These are phyloP conservation scores for Fusarium poae DNA, from an alignment of 2,329 filamentous ascomycete species.

Conservation along the genomic window DNA sequence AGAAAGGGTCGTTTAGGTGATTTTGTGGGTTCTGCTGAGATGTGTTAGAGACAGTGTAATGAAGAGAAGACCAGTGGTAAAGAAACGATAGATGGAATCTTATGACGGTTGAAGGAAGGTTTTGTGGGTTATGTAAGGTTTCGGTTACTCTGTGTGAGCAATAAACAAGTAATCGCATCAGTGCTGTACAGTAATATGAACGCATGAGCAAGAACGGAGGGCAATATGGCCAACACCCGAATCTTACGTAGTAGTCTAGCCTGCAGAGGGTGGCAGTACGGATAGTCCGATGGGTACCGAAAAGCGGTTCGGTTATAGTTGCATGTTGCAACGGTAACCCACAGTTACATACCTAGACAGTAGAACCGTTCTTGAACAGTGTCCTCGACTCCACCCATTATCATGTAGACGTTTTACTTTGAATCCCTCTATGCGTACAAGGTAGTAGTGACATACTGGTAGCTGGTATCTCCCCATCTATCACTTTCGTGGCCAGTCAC, in stretches of 20 bases:
- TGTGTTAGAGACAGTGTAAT: no score
- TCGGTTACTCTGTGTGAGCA: no score
- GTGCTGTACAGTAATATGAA: not conserved
- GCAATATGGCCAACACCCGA: not conserved
- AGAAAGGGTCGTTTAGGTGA: no score
- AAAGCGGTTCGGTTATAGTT: conserved; percentile 2
- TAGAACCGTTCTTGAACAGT: not conserved
- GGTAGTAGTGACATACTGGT: not conserved
- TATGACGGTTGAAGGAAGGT: no score
- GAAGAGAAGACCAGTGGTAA: no score
- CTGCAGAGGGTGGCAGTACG: not conserved
- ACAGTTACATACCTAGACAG: not conserved
- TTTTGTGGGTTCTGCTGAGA: no score
- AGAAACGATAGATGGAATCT: no score
- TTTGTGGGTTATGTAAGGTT: no score
- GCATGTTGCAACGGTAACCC: not conserved
- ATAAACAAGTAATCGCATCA: no score
- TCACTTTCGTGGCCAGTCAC: not conserved
- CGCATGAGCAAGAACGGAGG: not conserved
- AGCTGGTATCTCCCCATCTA: not conserved
- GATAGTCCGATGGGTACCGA: not conserved
- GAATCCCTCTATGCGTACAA: not conserved
- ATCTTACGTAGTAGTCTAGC: no score
- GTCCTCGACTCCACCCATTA: not conserved
- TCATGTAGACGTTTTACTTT: not conserved